A percentile compares a stretch with the other conserved stretches of the same genome.
phyloP scores from a whole-genome alignment of 129 eudicot genomes.

The Calendula officinalis region DNA sequence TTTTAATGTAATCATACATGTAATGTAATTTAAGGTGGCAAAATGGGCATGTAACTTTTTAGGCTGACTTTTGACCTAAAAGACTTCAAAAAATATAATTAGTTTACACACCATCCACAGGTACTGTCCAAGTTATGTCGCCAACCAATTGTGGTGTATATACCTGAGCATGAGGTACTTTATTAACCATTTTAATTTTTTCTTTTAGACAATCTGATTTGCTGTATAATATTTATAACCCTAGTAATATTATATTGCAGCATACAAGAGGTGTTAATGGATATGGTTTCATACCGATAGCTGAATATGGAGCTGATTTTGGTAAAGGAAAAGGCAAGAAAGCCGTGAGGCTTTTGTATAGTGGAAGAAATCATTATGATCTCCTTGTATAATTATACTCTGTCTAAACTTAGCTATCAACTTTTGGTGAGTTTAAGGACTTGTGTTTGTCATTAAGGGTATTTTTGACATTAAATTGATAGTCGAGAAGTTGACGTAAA shows the following conservation, averaged over 20 bases:
- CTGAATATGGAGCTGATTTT: conserved; percentile 84
- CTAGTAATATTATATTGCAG: conserved; percentile 39
- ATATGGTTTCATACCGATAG: conserved; percentile 86
- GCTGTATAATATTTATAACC: neutral
- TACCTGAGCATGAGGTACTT: conserved; percentile 82
- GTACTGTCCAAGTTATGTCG: conserved; percentile 87
- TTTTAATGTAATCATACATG: neutral
- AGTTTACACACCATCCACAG: conserved; percentile 30
- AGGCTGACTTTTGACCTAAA: neutral
- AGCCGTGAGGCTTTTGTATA: conserved; percentile 78
- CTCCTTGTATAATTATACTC: conserved; percentile 51
- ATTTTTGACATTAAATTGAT: conserved; percentile 3
- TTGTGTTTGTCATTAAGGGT: conserved; percentile 5
- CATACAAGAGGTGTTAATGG: conserved; percentile 52
- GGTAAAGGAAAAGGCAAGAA: conserved; percentile 48
- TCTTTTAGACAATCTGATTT: neutral
- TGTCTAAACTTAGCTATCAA: neutral
- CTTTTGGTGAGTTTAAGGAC: neutral
- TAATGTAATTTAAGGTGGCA: neutral
- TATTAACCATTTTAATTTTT: neutral
- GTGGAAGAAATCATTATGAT: conserved; percentile 93
- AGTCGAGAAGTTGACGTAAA: no score
- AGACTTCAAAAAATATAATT: neutral
- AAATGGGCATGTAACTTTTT: neutral
- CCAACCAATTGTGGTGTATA: conserved; percentile 85